Base-by-base conservation (phyloP, 1,139 yeast species). In the Saccharomyces hybrid region DNA sequence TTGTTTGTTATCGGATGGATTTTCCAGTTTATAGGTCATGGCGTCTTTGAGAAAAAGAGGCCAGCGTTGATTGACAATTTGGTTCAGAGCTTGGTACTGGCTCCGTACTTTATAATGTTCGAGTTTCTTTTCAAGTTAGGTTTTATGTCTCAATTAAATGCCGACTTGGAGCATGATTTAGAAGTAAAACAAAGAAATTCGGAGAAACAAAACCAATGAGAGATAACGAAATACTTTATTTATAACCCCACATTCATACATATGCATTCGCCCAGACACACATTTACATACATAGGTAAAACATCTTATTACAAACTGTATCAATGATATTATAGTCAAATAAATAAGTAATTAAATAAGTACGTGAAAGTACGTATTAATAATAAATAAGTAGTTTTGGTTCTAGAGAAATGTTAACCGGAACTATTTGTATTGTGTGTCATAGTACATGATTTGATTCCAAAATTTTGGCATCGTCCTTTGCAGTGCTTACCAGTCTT, bases 1-100 rank as follows among this genome's bases (percentile, higher is more conserved):
- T 61, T 79, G 28, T 87, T 86, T 68, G 67, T 78, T 0, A 50
- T 71, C 1, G 75, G 87, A 12, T 93, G 99, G 98, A 64, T 83
- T 21, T 83, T 83, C n/a, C 98, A 93, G 67, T 90, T 93, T 70
- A 76, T 86, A 56, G 97, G 97, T 3, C 98, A 93, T 67, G 93
- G 87, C 1, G 78, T 80, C 16, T 88, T 82, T 64, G 99, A 93
- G 67, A 78, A 78, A 58, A 77, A 91, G 51, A 88, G 91, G 0
- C 99, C 99, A 0, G 97, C 98, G 0, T 73, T 93, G 56, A 69
- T 88, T 52, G 97, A 90, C 65, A 91, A 85, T 66, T 73, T 89
- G 53, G 73, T 85, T 11, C 97, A 90, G 66, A 95, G 97, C 1
- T 69, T 93, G 34, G 91, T 91, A 0, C 76, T 90, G 61, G 98